Evolutionary conservation across 1,284 basidiomycete genomes (phyloP), one percentile per base, ranked within the genome.

Genomic region (Spongiforma sp.): DNA sequence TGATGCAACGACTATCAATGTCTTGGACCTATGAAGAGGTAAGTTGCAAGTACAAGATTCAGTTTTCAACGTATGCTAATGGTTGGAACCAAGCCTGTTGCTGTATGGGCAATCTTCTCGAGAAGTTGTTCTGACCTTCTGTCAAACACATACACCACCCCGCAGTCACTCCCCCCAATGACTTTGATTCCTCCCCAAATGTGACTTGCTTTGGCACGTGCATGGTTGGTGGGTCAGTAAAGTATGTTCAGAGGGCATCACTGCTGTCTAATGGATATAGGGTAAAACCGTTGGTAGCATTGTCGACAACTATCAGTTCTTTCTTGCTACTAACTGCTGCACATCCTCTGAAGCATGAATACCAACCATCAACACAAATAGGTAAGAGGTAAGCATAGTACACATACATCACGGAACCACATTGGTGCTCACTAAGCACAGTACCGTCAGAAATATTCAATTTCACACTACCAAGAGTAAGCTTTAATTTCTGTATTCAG

Each of bases 151-250:
- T 67, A 64, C 5, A 67, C 46, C 1, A 30, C 12, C 1, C 67
- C 36, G 33, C 28, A 17, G 32, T 68, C 60, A 19, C 65, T 61
- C 11, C 62, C 62, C 1, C 62, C 59, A n/a, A 67, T 30, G 4
- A 67, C 36, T 50, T 66, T 8, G 32, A 30, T 4, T 66, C 62
- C 19, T 67, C 65, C 4, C 62, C 57, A 34, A 66, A 67, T 3
- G 39, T 37, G 4, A 68, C 67, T 37, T 67, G 67, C n/a, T 64
- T 68, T 1, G 61, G 61, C 4, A 64, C 30, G 1, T 12, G 41
- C 4, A 63, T 32, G 0, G 33, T 26, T 17, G 58, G 60, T 9
- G 57, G 56, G 7, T 58, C 36, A 1, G 59, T 67, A 12, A 63
- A 11, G 32, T 26, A 67, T 14, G 41, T 61, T 32, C 39, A 46